Evolutionary conservation across 768 basidiomycete species (phyloP), one percentile per base, ranked within the genome.

Genomic region (Calocybe cyanea): DNA sequence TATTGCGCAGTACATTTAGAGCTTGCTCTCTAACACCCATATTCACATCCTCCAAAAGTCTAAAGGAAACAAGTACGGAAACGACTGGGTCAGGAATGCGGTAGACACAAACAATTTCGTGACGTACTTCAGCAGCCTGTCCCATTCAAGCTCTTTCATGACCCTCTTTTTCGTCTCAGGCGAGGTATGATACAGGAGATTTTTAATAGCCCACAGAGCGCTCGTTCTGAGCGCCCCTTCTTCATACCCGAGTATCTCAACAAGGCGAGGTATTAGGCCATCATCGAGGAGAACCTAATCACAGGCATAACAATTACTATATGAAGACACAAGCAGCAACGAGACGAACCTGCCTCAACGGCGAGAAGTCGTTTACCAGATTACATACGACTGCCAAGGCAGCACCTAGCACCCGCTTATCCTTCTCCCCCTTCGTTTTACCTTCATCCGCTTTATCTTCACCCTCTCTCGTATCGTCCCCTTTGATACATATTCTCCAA

Each of bases 191-290:
- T 77, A 77, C 2, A 91, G 59, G n/a, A 90, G 59, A 56, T 94
- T 96, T 62, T 90, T 92, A 28, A 93, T 63, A 0, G 85, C 86
- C 92, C 92, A 94, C n/a, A 94, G 58, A 0, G 85, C 80, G 50
- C 81, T 91, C 21, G 85, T 38, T 14, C 47, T 34, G 36, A 50
- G 23, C 41, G 37, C 32, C 13, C 33, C 11, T 24, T 48, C 46
- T 2, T 45, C 36, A 8, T 31, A 35, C 23, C 31, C 68, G 3
- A 85, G 62, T 1, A 92, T 65, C 39, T 76, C 68, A 21, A 83
- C 76, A 7, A 94, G 68, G 1, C 87, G 67, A 1, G 76, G 67
- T 44, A 93, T 71, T 0, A 87, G 67, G 0, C 85, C 87, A 47
- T 85, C 72, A 24, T 81, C 77, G 11, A 93, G 64, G 46, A 88